Evolutionary conservation across 1,139 yeast species (phyloP).

Genomic region (Yamadazyma diddensiae): DNA sequence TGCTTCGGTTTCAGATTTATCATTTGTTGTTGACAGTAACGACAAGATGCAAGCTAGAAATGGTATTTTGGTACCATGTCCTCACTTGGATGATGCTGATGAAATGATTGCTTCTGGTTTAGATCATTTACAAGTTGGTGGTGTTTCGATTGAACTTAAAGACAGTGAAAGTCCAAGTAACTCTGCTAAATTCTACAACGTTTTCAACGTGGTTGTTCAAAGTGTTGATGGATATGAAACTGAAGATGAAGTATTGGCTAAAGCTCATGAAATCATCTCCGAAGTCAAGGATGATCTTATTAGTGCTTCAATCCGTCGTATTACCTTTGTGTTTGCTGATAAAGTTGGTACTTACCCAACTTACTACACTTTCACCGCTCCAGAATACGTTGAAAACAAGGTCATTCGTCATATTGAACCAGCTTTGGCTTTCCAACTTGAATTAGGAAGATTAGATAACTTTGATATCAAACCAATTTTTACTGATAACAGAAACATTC

Average conservation of each 20-base stretch:
- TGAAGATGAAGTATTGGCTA: conserved; percentile 66
- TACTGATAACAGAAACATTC: conserved; percentile 96
- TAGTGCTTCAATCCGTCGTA: conserved; percentile 78
- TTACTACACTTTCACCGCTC: conserved; percentile 93
- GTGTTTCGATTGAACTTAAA: conserved; percentile 24
- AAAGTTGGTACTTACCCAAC: conserved; percentile 86
- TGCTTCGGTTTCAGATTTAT: conserved; percentile 87
- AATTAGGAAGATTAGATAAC: conserved; percentile 89
- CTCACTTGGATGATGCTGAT: conserved; percentile 85
- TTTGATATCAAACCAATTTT: conserved; percentile 92
- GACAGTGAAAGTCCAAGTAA: conserved; percentile 19
- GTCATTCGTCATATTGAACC: conserved; percentile 98
- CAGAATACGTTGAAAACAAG: conserved; percentile 76
- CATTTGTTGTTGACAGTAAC: conserved; percentile 71
- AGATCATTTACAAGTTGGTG: conserved; percentile 58
- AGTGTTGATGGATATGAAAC: conserved; percentile 70
- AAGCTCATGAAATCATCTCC: conserved; percentile 62
- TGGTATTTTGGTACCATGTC: conserved; percentile 83
- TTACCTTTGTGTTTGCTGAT: conserved; percentile 85
- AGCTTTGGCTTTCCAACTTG: conserved; percentile 95
- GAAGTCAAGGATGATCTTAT: conserved; percentile 69
- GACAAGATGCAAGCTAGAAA: conserved; percentile 61
- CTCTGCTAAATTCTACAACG: conserved; percentile 57
- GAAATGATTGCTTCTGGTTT: conserved; percentile 76
- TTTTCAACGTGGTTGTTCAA: conserved; percentile 74